Evolutionary conservation across 805 yeast species (phyloP).

Genomic region (Blastobotrys robertii): DNA sequence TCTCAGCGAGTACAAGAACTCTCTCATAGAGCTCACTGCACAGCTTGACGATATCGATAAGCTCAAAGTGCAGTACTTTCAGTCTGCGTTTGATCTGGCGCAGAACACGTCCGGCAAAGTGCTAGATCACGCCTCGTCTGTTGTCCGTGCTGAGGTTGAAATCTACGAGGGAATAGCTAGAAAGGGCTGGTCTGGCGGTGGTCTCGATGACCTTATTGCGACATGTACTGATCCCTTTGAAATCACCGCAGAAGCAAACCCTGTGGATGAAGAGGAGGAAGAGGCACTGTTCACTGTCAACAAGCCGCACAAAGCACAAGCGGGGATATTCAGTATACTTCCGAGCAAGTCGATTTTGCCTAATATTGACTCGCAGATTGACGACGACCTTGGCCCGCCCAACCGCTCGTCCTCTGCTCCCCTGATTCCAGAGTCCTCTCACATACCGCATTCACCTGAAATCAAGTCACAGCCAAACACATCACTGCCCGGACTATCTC

Average conservation of each 20-base stretch:
- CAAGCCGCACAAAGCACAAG: constrained; percentile 5
- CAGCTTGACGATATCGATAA: constrained; percentile 74
- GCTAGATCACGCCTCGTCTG: constrained; percentile 46
- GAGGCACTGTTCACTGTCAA: constrained; percentile 1
- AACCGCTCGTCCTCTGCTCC: too few species aligned
- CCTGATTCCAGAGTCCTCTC: too few species aligned
- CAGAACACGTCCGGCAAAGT: constrained; percentile 51
- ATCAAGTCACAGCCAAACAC: too few species aligned
- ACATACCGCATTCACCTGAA: too few species aligned
- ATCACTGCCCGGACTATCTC: too few species aligned
- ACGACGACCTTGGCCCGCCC: neutral
- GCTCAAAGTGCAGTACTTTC: constrained; percentile 65
- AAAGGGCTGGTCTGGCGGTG: constrained; percentile 85
- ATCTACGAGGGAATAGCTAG: constrained; percentile 70
- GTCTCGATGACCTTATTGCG: constrained; percentile 58
- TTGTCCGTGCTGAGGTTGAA: constrained; percentile 72
- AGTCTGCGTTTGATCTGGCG: constrained; percentile 49
- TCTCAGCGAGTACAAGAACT: constrained; percentile 55
- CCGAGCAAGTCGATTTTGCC: constrained; percentile 23
- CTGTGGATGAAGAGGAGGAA: constrained; percentile 5
- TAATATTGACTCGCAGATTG: constrained; percentile 7
- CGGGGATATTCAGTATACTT: constrained; percentile 17
- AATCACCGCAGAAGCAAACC: constrained; percentile 19
- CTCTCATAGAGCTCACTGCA: constrained; percentile 54
- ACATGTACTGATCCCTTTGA: constrained; percentile 59